Evolutionary conservation across 225 moss, liverwort and hornwort species (phyloP), one percentile per base, ranked within the genome.

Genomic region (Pseudoscleropodium purum): DNA sequence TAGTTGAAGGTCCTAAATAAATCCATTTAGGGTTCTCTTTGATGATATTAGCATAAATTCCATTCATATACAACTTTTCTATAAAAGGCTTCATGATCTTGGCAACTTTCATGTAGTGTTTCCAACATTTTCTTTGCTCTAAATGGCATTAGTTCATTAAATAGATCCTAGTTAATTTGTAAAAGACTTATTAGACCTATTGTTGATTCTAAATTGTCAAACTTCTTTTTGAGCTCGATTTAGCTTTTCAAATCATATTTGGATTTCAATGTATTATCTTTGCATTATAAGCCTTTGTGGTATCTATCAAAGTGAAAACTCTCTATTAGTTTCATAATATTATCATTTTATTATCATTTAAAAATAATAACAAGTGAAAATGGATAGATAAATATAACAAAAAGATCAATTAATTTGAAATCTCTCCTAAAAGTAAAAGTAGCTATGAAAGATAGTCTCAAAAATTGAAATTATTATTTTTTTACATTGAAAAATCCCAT

Each of bases 181-280:
- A 25, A 7, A 21, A 68, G 45, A 29, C 8, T 5, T 43, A 0
- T 15, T 43, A 47, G 47, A 45, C 45, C 7, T 27, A 72, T 15
- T 72, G 5, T 0, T 2, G 0, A 3, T 41, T 41, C 3, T 1
- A 43, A 15, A 73, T 43, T 0, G 1, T 43, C 17, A 43, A 73
- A 73, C 17, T 73, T 73, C 5, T 43, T 70, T 25, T 70, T 43
- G 5, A 73, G 1, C 26, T 39, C 8, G 41, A 41, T 41, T 43
- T 43, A 8, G 2, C 5, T 9, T 15, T 72, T 5, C 20, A 72
- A 72, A 41, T 27, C 26, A 26, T 15, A 72, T 72, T 25, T 41
- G 15, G 3, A 1, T 15, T 72, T 3, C 3, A 43, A 27, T 43
- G 9, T 5, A 15, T 27, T 43, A 27, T 29, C 43, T 43, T 73